These are phyloP conservation scores for Quercus parvula DNA, from an alignment of 306 rosid species.

Conservation along the genomic window DNA sequence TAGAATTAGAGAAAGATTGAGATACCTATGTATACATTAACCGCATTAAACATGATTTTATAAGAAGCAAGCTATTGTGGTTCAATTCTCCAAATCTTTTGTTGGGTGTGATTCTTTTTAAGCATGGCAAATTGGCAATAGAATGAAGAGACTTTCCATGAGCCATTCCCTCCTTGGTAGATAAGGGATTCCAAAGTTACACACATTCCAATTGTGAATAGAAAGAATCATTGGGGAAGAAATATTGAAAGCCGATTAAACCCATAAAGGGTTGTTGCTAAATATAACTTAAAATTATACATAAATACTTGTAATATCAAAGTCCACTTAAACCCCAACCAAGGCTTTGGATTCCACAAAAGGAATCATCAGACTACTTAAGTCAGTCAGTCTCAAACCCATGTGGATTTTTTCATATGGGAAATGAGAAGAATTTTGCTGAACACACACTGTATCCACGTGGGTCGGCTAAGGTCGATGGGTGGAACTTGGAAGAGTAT, in stretches of 20 bases:
- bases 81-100: neutral
- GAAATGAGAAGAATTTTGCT: neutral
- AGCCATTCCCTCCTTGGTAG: too few relatives aligned
- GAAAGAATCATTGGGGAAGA: neutral
- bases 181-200: too few relatives aligned
- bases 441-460: neutral
- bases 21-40: conserved; percentile 51
- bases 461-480: neutral
- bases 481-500: neutral
- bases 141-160: too few relatives aligned
- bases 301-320: neutral
- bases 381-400: neutral
- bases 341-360: neutral
- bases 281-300: neutral
- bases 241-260: neutral
- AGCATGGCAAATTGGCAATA: neutral
- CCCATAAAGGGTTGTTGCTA: neutral
- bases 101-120: neutral
- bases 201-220: too few relatives aligned
- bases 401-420: neutral
- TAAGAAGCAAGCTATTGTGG: conserved; percentile 10
- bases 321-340: neutral
- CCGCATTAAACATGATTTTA: conserved; percentile 37
- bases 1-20: conserved; percentile 25
- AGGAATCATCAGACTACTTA: neutral